Evolutionary conservation across 305 asterid genomes (phyloP).

Genomic region (Fraxinus albicans): DNA sequence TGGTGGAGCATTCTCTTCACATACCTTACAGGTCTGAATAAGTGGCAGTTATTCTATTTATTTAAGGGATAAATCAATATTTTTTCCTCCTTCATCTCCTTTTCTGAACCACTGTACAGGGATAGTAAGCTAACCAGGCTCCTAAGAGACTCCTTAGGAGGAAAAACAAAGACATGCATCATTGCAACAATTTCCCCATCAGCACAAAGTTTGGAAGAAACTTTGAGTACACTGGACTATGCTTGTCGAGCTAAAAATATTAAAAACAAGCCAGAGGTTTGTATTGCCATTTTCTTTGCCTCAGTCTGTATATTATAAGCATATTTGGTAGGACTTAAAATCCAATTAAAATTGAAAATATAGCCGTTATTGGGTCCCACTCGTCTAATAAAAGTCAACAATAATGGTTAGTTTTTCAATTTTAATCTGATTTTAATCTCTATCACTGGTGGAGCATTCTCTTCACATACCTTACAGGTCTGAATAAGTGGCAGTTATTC

Average conservation of each 20-base stretch:
- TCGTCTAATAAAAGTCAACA: too few relatives aligned
- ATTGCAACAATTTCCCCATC: conserved; percentile 85
- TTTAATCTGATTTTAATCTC: too few relatives aligned
- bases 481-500: conserved; percentile 16
- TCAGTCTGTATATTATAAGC: not conserved
- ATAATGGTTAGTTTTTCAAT: too few relatives aligned
- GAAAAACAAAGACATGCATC: conserved; percentile 83
- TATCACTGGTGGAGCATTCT: conserved; percentile 74
- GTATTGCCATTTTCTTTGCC: conserved; percentile 12
- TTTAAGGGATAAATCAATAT: conserved; percentile 3
- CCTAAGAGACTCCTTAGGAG: conserved; percentile 82
- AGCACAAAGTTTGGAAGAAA: conserved; percentile 69
- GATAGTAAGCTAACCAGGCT: conserved; percentile 92
- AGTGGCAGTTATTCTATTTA: not conserved
- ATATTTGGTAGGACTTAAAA: too few relatives aligned
- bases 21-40: conserved; percentile 72
- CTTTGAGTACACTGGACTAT: conserved; percentile 77
- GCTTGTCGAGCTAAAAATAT: conserved; percentile 87
- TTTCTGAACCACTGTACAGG: conserved; percentile 34
- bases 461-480: conserved; percentile 85
- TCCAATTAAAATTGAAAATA: too few relatives aligned
- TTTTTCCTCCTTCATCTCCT: conserved; percentile 16
- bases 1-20: conserved; percentile 83
- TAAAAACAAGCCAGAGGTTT: conserved; percentile 84
- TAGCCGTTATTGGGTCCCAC: too few relatives aligned